phyloP scores from a whole-genome alignment of 495 filamentous ascomycete species.

The Neurospora sp. region DNA sequence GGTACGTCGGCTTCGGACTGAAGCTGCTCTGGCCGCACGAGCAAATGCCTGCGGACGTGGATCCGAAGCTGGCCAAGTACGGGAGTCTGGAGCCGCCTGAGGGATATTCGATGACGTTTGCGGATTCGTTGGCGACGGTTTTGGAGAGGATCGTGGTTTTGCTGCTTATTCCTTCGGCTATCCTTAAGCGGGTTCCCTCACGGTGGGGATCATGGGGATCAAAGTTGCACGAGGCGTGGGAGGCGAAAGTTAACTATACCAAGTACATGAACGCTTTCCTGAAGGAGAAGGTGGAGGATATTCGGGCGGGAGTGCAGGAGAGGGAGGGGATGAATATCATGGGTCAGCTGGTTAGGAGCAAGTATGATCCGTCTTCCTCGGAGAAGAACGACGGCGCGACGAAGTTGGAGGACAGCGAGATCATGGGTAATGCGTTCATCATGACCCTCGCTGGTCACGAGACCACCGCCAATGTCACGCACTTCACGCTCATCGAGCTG shows the following conservation, averaged over 20 bases:
- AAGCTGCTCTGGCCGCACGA: conserved; percentile 47
- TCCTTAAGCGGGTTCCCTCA: conserved; percentile 27
- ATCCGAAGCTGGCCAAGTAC: conserved; percentile 33
- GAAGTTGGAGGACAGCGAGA: conserved; percentile 44
- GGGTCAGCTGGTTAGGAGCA: conserved; percentile 43
- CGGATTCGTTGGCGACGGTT: conserved; percentile 39
- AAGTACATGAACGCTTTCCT: conserved; percentile 57
- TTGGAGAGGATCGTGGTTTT: conserved; percentile 46
- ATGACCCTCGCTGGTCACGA: conserved; percentile 66
- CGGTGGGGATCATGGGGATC: not conserved
- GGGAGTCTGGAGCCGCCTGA: conserved; percentile 31
- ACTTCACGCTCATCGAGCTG: conserved; percentile 51
- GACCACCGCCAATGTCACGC: conserved; percentile 56
- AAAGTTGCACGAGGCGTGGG: conserved; percentile 22
- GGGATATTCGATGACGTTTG: conserved; percentile 53
- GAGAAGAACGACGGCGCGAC: conserved; percentile 3
- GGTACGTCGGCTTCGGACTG: conserved; percentile 56
- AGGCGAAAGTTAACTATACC: conserved; percentile 49
- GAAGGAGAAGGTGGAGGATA: conserved; percentile 40
- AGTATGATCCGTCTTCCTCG: conserved; percentile 22
- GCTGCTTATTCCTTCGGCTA: conserved; percentile 37
- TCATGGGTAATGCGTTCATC: conserved; percentile 63
- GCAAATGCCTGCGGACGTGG: conserved; percentile 25
- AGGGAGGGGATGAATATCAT: conserved; percentile 55
- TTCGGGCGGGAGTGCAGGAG: conserved; percentile 31